A percentile compares a stretch with the other conserved stretches of the same genome.
Conservation (phyloP, 306 rosid species). For the Rosa persica region DNA sequence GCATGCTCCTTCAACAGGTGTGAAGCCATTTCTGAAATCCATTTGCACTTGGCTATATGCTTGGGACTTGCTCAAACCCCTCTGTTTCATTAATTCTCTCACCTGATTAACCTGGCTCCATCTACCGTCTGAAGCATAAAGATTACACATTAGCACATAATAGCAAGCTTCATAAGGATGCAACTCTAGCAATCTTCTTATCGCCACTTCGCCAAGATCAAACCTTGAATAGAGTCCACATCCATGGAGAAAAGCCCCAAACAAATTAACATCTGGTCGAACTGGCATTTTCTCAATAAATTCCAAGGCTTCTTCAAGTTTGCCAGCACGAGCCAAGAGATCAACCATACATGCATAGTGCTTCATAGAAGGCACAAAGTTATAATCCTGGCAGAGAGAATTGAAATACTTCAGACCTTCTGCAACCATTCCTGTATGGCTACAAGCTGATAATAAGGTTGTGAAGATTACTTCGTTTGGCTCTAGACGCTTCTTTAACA, state of each 20-base stretch:
- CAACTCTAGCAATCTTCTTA: slow-evolving; percentile 62
- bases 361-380: slow-evolving; percentile 62
- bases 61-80: slow-evolving; percentile 61
- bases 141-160: slow-evolving; percentile 70
- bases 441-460: slow-evolving; percentile 62
- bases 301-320: slow-evolving; percentile 64
- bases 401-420: slow-evolving; percentile 63
- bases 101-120: slow-evolving; percentile 77
- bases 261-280: slow-evolving; percentile 58
- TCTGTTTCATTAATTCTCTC: slow-evolving; percentile 61
- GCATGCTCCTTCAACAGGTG: slow-evolving; percentile 33
- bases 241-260: slow-evolving; percentile 82
- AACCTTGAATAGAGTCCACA: slow-evolving; percentile 80
- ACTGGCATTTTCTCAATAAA: slow-evolving; percentile 62
- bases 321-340: slow-evolving; percentile 69
- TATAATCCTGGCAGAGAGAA: slow-evolving; percentile 50
- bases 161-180: slow-evolving; percentile 66
- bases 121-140: slow-evolving; percentile 80
- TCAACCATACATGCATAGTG: slow-evolving; percentile 81
- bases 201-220: slow-evolving; percentile 63
- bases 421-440: slow-evolving; percentile 77
- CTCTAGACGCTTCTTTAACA: slow-evolving; percentile 54
- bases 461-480: slow-evolving; percentile 68
- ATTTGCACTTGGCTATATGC: slow-evolving; percentile 62
- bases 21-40: slow-evolving; percentile 31